Evolutionary conservation across 768 basidiomycete species (phyloP), one percentile per base, ranked within the genome.

Genomic region (Lactarius psammicola): DNA sequence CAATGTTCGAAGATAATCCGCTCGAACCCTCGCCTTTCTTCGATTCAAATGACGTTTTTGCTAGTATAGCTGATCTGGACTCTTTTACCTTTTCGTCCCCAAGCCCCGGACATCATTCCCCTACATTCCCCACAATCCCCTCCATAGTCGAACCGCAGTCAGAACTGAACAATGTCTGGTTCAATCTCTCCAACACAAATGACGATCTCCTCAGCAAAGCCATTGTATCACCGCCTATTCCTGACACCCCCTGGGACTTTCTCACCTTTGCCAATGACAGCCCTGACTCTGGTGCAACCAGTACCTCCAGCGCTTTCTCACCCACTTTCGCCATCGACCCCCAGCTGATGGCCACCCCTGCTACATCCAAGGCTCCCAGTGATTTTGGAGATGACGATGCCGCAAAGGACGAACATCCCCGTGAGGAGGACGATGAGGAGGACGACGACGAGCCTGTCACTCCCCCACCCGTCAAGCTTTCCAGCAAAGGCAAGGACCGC

Each of bases 321-420:
- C 75, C 76, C 11, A 57, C 76, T 53, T 78, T 81, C 42, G 77
- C 80, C 55, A 92, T 93, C 73, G 88, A 93, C 74, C 90, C 91
- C 0, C 87, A 88, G 74, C 85, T 92, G 61, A 87, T 92, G 63
- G 86, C 81, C 46, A 87, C 88, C 0, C 87, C 88, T 4, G 74
- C 86, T 30, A 73, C 78, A 60, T 79, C 80, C 7, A 76, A 79
- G 69, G 75, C 73, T 64, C 75, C 66, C 72, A 84, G 71, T 75
- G 80, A 68, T 72, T 77, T 78, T 59, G 79, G 68, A 26, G 77
- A 78, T 55, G 79, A 80, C 26, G 78, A 79, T 7, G 73, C 74
- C 10, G 53, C 54, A 3, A 74, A 73, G 46, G 70, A 71, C 20
- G 71, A 73, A 11, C 71, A 74, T 5, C 74, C 72, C 23, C 72